These are phyloP conservation scores for Fistulina hepatica DNA, from an alignment of 1,284 basidiomycete genomes.

Conservation along the genomic window DNA sequence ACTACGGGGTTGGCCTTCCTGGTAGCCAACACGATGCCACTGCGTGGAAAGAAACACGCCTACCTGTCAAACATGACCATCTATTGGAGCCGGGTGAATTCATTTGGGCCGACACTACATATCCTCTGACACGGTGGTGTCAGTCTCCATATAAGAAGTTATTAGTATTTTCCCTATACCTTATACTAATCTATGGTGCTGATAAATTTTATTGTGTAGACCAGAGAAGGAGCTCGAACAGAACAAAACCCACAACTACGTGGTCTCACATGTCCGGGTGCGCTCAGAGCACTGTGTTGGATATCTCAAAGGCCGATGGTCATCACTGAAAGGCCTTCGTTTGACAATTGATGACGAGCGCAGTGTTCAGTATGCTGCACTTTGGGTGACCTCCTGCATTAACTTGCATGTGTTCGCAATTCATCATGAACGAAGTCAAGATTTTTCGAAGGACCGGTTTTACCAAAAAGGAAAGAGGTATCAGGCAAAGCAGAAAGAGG, in stretches of 20 bases:
- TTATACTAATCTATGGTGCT: not conserved
- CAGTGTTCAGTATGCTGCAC: constrained; percentile 15
- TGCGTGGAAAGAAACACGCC: constrained; percentile 21
- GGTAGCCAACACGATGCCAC: constrained; percentile 26
- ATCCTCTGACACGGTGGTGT: constrained; percentile 20
- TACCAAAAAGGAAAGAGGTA: too few species aligned
- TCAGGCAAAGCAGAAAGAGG: too few species aligned
- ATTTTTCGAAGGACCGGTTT: too few species aligned
- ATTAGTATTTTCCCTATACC: not conserved
- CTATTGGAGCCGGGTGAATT: constrained; percentile 21
- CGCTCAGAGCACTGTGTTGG: constrained; percentile 21
- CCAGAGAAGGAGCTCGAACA: constrained; percentile 16
- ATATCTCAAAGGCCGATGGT: constrained; percentile 22
- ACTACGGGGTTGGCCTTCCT: constrained; percentile 21
- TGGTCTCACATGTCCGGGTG: constrained; percentile 12
- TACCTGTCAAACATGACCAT: constrained; percentile 15
- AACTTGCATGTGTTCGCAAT: too few species aligned
- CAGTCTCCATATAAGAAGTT: constrained; percentile 10
- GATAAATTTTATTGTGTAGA: constrained; percentile 1
- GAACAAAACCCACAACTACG: constrained; percentile 17
- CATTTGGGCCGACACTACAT: constrained; percentile 28
- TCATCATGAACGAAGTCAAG: too few species aligned
- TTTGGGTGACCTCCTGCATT: constrained; percentile 18
- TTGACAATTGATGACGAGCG: constrained; percentile 13
- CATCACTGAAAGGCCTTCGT: constrained; percentile 17